Evolutionary conservation across 495 filamentous ascomycete species (phyloP), one percentile per base, ranked within the genome.

Genomic region (Annulohypoxylon stygium): DNA sequence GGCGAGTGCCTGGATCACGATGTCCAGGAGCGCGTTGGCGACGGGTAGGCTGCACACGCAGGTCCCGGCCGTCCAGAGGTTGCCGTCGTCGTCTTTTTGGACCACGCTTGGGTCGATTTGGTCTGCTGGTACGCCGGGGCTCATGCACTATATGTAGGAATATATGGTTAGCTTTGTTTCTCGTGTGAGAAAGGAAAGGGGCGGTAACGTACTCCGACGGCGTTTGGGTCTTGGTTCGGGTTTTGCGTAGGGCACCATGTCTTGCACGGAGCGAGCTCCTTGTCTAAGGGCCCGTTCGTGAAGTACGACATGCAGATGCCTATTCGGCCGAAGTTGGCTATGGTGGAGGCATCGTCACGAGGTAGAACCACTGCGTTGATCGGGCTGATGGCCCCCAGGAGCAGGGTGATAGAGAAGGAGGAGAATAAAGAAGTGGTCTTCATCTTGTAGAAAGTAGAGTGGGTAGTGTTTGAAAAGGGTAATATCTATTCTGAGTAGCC

Each of bases 291-390:
- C 2, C 72, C 72, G 6, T 39, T 37, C 5, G 30, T 60, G 41
- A 75, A 53, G 64, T 75, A 75, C 10, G 72, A 71, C 25, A 75
- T 45, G 45, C 72, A 75, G 62, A 75, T 67, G 8, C 72, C 72
- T 70, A 71, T 70, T 11, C 67, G 60, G 5, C 63, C 67, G 18
- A 70, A 75, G 59, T 67, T 68, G 67, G 72, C 67, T 2, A 75
- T 75, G 47, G 67, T 71, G 7, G 33, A 33, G 45, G 58, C 72
- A 30, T 75, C 72, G 4, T 53, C 37, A 14, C 72, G 72, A 45
- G 72, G 67, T 0, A 75, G 9, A 7, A 75, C 63, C 3, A 45
- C 59, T 12, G 72, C 72, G 8, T 34, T 48, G 20, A 4, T 51
- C 4, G n/a, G 33, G 51, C 33, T 18, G 25, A 47, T 16, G 4